Evolutionary conservation across 2,329 filamentous ascomycete species (phyloP).

Genomic region (Botrytis cinerea): DNA sequence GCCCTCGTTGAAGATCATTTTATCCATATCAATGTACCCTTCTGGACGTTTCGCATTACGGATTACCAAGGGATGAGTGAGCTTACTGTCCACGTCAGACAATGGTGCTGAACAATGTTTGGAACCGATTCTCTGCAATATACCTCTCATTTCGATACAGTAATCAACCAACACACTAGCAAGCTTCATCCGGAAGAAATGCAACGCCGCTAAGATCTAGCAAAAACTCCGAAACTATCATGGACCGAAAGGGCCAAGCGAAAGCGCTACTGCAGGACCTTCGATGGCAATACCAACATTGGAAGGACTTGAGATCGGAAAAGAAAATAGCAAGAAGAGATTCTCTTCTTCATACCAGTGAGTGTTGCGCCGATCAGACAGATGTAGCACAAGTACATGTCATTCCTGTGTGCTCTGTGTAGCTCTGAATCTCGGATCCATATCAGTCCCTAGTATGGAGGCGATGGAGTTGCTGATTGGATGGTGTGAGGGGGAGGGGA

Average conservation of each 20-base stretch:
- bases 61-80: slow-evolving; percentile 4
- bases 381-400: not conserved
- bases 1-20: slow-evolving; percentile 3
- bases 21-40: slow-evolving; percentile 11
- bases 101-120: not conserved
- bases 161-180: not conserved
- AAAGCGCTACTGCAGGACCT: slow-evolving; percentile 8
- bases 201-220: slow-evolving; percentile 1
- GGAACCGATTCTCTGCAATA: not conserved
- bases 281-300: slow-evolving; percentile 7
- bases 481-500: not conserved
- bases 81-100: slow-evolving; percentile 18
- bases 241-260: not conserved
- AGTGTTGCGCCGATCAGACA: not conserved
- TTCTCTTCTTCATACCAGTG: not conserved
- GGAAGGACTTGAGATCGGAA: not conserved
- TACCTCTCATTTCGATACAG: slow-evolving; percentile 11
- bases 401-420: not conserved
- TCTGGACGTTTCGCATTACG: not conserved
- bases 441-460: not conserved
- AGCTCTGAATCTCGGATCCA: not conserved
- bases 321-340: slow-evolving; percentile 4
- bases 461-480: not conserved
- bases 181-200: not conserved
- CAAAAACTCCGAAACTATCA: not conserved